Conservation (phyloP, 257 asterid species). For the Ilex asprella region DNA sequence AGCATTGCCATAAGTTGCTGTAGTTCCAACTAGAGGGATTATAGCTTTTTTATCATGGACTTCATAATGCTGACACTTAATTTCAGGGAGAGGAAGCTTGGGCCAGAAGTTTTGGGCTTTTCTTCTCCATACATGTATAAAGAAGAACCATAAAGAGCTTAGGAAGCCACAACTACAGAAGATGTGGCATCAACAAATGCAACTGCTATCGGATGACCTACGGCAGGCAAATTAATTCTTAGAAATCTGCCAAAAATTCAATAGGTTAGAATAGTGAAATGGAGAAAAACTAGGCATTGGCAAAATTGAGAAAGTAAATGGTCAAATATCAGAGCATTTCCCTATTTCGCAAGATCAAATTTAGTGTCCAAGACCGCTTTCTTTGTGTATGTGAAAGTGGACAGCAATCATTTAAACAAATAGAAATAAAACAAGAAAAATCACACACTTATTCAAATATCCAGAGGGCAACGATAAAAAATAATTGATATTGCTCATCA, state of each 20-base stretch:
- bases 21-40: constrained; percentile 66
- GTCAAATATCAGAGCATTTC: no score
- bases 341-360: no score
- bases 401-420: no score
- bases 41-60: constrained; percentile 73
- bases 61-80: constrained; percentile 82
- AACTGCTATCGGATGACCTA: constrained; percentile 82
- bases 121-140: no score
- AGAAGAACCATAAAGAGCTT: constrained; percentile 44
- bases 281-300: not conserved
- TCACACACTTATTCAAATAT: no score
- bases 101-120: no score
- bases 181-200: constrained; percentile 73
- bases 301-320: no score
- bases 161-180: constrained; percentile 70
- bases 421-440: no score
- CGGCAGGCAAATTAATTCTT: constrained; percentile 81
- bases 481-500: no score
- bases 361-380: no score
- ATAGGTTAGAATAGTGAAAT: constrained; percentile 1
- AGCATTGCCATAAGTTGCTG: constrained; percentile 82
- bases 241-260: constrained; percentile 49
- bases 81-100: constrained; percentile 86
- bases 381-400: no score
- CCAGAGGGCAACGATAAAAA: no score